Conservation (phyloP, 2,329 filamentous ascomycete genomes). For the Lachnellula arida region DNA sequence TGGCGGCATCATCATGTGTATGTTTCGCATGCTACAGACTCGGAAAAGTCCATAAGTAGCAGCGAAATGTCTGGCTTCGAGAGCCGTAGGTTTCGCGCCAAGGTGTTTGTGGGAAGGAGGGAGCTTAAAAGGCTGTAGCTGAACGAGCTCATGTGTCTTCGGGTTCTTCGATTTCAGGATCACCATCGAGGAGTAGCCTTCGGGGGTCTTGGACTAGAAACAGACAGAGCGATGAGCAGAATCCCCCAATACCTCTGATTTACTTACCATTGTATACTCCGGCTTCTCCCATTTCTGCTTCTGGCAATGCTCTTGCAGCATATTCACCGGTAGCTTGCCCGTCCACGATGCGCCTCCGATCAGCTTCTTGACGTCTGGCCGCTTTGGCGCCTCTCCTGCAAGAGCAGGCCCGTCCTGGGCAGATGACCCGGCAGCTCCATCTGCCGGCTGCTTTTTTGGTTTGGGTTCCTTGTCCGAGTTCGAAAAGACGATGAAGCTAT, state of each 20-base stretch:
- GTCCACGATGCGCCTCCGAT: slow-evolving; percentile 97
- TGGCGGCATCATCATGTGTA: slow-evolving; percentile 90
- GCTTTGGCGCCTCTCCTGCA: slow-evolving; percentile 29
- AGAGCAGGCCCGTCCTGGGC: slow-evolving; percentile 25
- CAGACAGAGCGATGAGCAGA: slow-evolving; percentile 1
- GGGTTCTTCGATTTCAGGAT: slow-evolving; percentile 69
- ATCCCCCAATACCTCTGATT: not conserved
- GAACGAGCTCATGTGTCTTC: slow-evolving; percentile 75
- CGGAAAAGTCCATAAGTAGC: slow-evolving; percentile 88
- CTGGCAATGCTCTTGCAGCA: slow-evolving; percentile 91
- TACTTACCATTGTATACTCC: slow-evolving; percentile 73
- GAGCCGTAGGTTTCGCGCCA: slow-evolving; percentile 68
- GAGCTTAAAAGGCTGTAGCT: slow-evolving; percentile 76
- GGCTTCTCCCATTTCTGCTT: slow-evolving; percentile 94
- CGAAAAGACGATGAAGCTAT: slow-evolving; percentile 52
- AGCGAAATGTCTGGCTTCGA: slow-evolving; percentile 91
- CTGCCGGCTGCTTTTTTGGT: slow-evolving; percentile 22
- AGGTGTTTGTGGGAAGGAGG: slow-evolving; percentile 72
- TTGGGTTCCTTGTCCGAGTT: slow-evolving; percentile 51
- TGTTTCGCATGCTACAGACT: slow-evolving; percentile 91
- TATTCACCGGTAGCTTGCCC: slow-evolving; percentile 89
- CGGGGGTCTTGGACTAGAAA: slow-evolving; percentile 57
- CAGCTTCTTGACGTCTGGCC: slow-evolving; percentile 68
- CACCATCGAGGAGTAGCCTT: slow-evolving; percentile 76
- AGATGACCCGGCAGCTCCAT: slow-evolving; percentile 9